Evolutionary conservation across 2,329 filamentous ascomycete genomes (phyloP), one percentile per base, ranked within the genome.

Genomic region (Cladosporium cucumerinum): DNA sequence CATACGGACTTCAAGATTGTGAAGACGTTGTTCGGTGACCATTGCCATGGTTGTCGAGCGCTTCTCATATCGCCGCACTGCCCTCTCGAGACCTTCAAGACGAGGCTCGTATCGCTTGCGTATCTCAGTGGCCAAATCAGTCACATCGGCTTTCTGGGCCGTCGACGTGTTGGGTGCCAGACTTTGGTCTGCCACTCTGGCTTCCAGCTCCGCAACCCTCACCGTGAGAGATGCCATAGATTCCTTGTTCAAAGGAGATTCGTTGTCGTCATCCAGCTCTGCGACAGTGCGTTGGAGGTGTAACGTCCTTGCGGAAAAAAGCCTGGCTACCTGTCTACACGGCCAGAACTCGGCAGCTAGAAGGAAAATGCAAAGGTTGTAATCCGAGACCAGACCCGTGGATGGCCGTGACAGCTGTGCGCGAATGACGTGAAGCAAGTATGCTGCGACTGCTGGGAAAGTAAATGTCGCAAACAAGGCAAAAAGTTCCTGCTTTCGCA

Each of bases 41-140:
- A 89, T 84, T 11, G 90, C 85, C 30, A 93, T 85, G 8, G 93
- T 82, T 0, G 89, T 89, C 5, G 90, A 87, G 71, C 93, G 91
- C 79, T 96, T 97, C 79, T 98, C 94, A 72, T 97, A 97, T 39
- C 92, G 87, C 23, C 94, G 86, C 52, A 98, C 90, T 4, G 94
- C 93, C 57, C 94, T 88, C 71, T 93, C 95, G 34, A 98, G 81
- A 0, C 92, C 91, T 71, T 97, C 93, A 6, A 98, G 83, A 66
- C 97, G 92, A 0, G 92, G 89, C 55, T 91, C 86, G 5, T 97
- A 77, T 34, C 92, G 87, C 65, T 83, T 83, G 3, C 82, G 77
- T 34, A 97, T 74, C 55, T 87, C 86, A 34, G 84, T 76, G 1
- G 72, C 71, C 23, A 76, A 66, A 23, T 74, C 71, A 16, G 65